Base-by-base conservation (phyloP, 176 grass and related monocot genomes). In the Oryza coarctata region DNA sequence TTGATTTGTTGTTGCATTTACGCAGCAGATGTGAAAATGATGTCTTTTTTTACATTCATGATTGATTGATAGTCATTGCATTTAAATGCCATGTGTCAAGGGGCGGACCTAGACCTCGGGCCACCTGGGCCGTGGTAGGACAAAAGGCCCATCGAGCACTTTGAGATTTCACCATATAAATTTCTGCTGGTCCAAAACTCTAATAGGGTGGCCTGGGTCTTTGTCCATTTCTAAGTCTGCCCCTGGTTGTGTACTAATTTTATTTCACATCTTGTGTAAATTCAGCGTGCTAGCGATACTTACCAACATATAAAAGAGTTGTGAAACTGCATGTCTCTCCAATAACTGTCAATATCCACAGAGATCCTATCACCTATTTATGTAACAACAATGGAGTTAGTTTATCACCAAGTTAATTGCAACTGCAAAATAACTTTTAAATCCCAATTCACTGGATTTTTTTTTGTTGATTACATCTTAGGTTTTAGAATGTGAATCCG, bases 321-420 rank as follows among this genome's bases (percentile, higher is more conserved):
- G 85, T 84, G 85, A 93, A 95, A 73, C 89, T 99, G 90, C 90
- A 95, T 77, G 40, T 70, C 10, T 92, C 90, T 47, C 96, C 96
- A 36, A 93, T 39, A 40, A 88, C 55, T 50, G 91, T 90, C 33
- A 99, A 3, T 29, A 95, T 47, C 96, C 93, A 99, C 49, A 99
- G 83, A 80, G 83, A 90, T 52, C 69, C 90, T 77, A 93, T 86
- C 75, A 90, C 88, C 96, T 98, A 41, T 17, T 38, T 52, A 34
- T 43, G 20, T 60, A 65, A 57, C 45, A 41, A 17, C 18, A 83
- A 3, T 26, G 8, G 45, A 62, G 2, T 44, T 22, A 50, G 58
- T 22, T 81, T 22, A 44, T 65, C 23, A 58, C 2, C 9, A 9
- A 18, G 0, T 2, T 65, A 57, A 57, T 38, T 36, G 12, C 1